Conservation (phyloP, 306 rosid species). For the Castanospermum australe region DNA sequence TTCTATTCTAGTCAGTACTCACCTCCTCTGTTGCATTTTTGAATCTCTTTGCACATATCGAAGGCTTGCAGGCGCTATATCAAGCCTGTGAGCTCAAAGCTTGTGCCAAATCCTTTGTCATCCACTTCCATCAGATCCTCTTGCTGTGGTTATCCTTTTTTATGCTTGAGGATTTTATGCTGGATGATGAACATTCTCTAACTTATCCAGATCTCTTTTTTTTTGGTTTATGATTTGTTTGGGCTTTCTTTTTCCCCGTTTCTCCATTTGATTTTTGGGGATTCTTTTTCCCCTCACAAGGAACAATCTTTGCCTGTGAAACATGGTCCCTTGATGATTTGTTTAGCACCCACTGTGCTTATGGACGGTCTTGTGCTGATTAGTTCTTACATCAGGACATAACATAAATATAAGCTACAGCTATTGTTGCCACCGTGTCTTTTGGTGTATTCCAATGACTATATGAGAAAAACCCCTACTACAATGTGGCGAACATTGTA, state of each 20-base stretch:
- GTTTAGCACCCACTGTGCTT: conserved; percentile 26
- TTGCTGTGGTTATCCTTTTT: not conserved
- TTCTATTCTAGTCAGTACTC: too few relatives aligned
- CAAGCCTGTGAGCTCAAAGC: conserved; percentile 29
- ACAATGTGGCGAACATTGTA: conserved; percentile 27
- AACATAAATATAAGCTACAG: conserved; percentile 58
- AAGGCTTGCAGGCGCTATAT: conserved; percentile 50
- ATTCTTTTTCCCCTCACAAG: not conserved
- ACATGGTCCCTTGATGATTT: not conserved
- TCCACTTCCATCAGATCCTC: conserved; percentile 35
- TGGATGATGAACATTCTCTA: conserved; percentile 42
- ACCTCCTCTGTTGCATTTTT: not conserved
- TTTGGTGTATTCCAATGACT: not conserved
- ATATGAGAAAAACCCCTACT: not conserved
- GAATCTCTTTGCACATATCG: conserved; percentile 39
- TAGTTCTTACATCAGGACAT: conserved; percentile 37
- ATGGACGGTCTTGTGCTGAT: conserved; percentile 53
- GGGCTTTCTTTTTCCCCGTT: not conserved
- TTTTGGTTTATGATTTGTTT: not conserved
- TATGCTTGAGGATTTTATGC: conserved; percentile 35
- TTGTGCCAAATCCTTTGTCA: conserved; percentile 29
- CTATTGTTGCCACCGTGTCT: conserved; percentile 20
- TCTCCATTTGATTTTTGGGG: not conserved
- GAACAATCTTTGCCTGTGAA: not conserved
- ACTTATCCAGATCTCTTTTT: not conserved